Evolutionary conservation across 2,329 filamentous ascomycete genomes (phyloP).

Genomic region (Diaporthe ilicicola): DNA sequence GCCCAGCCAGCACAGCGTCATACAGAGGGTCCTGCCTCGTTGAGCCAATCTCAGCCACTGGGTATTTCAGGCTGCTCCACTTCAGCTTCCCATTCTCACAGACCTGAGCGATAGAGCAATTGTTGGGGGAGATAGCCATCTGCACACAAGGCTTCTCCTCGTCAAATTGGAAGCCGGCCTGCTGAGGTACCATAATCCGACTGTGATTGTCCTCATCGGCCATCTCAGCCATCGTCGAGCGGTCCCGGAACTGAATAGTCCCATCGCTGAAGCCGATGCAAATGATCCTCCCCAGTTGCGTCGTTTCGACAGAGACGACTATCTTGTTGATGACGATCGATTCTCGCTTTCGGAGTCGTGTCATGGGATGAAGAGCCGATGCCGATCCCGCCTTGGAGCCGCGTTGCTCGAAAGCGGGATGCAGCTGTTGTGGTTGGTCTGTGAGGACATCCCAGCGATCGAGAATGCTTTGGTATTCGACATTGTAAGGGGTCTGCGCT

Average conservation of each 20-base stretch:
- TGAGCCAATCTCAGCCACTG: conserved; percentile 56
- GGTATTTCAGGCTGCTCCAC: conserved; percentile 65
- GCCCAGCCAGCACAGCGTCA: conserved; percentile 66
- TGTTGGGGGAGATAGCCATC: conserved; percentile 68
- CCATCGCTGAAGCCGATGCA: conserved; percentile 83
- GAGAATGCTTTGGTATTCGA: conserved; percentile 76
- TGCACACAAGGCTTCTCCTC: conserved; percentile 71
- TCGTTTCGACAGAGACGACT: conserved; percentile 71
- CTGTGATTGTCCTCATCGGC: conserved; percentile 70
- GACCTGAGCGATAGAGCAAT: conserved; percentile 66
- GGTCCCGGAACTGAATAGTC: conserved; percentile 80
- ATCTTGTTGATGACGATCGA: conserved; percentile 76
- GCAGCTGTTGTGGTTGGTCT: conserved; percentile 71
- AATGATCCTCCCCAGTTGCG: conserved; percentile 76
- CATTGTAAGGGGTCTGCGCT: conserved; percentile 64
- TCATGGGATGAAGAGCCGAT: conserved; percentile 52
- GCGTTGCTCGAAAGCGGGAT: conserved; percentile 81
- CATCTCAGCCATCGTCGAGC: conserved; percentile 75
- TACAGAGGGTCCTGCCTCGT: conserved; percentile 59
- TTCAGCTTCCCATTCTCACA: conserved; percentile 65
- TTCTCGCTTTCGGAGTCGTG: conserved; percentile 68
- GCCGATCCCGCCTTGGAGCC: conserved; percentile 62
- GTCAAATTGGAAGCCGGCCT: conserved; percentile 80
- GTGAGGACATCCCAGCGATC: conserved; percentile 83
- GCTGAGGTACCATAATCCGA: conserved; percentile 74